phyloP scores from a whole-genome alignment of 768 basidiomycete genomes.

The Hypsizygus marmoreus region DNA sequence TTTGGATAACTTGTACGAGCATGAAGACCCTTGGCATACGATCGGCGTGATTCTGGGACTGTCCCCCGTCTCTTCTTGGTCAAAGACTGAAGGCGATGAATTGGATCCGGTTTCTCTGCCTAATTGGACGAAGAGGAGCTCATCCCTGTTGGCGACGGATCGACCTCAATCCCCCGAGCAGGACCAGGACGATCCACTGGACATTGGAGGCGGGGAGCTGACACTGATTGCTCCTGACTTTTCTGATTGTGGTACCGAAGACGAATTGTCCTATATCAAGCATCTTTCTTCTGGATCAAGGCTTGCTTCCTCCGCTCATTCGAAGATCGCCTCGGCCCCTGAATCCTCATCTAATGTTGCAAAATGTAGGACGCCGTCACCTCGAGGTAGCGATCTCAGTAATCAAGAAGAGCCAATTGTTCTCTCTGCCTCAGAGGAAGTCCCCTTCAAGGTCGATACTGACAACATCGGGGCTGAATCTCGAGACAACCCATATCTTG shows the following conservation, averaged over 20 bases:
- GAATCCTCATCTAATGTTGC: too few species aligned
- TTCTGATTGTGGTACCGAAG: not conserved
- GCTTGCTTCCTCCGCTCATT: not conserved
- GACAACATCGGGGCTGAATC: too few species aligned
- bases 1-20: conserved; percentile 34
- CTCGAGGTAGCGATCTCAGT: not conserved
- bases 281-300: not conserved
- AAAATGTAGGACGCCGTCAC: not conserved
- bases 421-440: too few species aligned
- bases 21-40: conserved; percentile 45
- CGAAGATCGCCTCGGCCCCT: not conserved
- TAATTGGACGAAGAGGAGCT: too few species aligned
- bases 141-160: too few species aligned
- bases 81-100: not conserved
- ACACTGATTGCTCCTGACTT: too few species aligned
- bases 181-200: conserved; percentile 9
- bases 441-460: too few species aligned
- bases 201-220: too few species aligned
- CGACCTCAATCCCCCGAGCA: too few species aligned
- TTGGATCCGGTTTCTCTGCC: not conserved
- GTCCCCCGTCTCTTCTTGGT: conserved; percentile 4
- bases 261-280: not conserved
- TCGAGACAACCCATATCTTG: too few species aligned
- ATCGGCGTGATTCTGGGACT: conserved; percentile 45
- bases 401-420: too few species aligned